Evolutionary conservation across 495 filamentous ascomycete species (phyloP), one percentile per base, ranked within the genome.

Genomic region (Aspergillus heteromorphus): DNA sequence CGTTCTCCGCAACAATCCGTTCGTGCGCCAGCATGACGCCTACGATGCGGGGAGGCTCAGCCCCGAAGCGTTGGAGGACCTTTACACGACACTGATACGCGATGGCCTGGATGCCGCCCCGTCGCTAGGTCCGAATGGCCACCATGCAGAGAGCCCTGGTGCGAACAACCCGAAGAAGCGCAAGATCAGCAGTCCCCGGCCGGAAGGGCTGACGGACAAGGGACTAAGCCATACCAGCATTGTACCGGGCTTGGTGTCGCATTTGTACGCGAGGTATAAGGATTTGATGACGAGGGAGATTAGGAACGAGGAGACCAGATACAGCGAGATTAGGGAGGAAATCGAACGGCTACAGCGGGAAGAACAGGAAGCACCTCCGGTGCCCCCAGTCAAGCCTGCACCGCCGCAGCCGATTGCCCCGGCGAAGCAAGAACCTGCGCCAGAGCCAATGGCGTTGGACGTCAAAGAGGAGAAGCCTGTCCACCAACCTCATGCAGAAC

Each of bases 1-100:
- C 43, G 69, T 83, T 21, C 77, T 98, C 58, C 80, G 82, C 65
- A 83, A 78, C 58, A 89, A 91, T 64, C 72, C 76, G 7, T 73
- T 88, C 42, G 73, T 96, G 63, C 83, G 79, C 62, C 74, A 85
- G 55, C 81, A 81, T 64, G 78, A 79, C 42, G 78, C 78, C 4
- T 92, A 85, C 69, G 84, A 95, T 74, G 77, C 78, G 48, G 78
- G 78, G 55, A 84, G 90, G 48, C 72, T 98, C 62, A 85, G 75
- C 42, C 85, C 90, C 5, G 89, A 95, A 65, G 79, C 89, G 14
- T 72, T 98, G 49, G 83, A 86, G 59, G 80, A 87, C 48, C 79
- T 89, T 45, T 96, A 92, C 68, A 72, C 88, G 63, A 81, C 80
- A 17, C 71, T 93, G 29, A 64, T 97, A 61, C 83, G 82, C 54